Base-by-base conservation (phyloP, 495 filamentous ascomycete species). In the Aspergillus heteromorphus region DNA sequence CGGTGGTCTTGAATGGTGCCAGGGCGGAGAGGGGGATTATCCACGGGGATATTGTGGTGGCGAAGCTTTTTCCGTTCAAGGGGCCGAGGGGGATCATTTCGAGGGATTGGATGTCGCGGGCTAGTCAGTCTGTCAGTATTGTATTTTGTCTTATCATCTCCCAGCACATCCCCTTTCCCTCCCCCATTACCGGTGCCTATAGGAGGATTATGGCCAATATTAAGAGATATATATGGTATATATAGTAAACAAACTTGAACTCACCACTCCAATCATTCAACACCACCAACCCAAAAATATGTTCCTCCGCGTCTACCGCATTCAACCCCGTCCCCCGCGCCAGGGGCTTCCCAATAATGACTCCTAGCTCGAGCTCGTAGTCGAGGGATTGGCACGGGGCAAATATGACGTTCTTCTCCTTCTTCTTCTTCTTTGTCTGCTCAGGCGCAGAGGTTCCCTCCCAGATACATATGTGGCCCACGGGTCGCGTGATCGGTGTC, bases 231-330 rank as follows among this genome's bases (percentile, higher is more conserved):
- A n/a, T n/a, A n/a, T n/a, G n/a, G n/a, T n/a, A n/a, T n/a, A n/a
- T n/a, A n/a, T 27, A 23, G 55, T 52, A 4, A 43, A 19, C 86
- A 21, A 89, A n/a, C n/a, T n/a, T 79, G 61, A 87, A 88, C 58
- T 85, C 68, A 51, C 88, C 87, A 61, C 83, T 88, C 91, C 91
- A 96, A 64, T 96, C 90, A 66, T 95, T 96, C 70, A 95, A 69
- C 48, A 96, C 68, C 5, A 95, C 90, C 36, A 89, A 77, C 1
- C 91, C 91, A 65, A 95, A 93, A n/a, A 95, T 76, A 62, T 79
- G 67, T 23, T 88, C 80, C 30, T 84, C 80, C 1, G 91, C 91
- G 40, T 87, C 71, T 20, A 55, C 60, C 0, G 67, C 64, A 14
- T 56, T 57, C 17, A 71, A 20, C 13, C 63, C 57, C 34, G 61